Percentiles rank a stretch among this genome's conserved stretches.
These are phyloP conservation scores for Tuber aestivum DNA, from an alignment of 495 filamentous ascomycete genomes.

Conservation along the genomic window DNA sequence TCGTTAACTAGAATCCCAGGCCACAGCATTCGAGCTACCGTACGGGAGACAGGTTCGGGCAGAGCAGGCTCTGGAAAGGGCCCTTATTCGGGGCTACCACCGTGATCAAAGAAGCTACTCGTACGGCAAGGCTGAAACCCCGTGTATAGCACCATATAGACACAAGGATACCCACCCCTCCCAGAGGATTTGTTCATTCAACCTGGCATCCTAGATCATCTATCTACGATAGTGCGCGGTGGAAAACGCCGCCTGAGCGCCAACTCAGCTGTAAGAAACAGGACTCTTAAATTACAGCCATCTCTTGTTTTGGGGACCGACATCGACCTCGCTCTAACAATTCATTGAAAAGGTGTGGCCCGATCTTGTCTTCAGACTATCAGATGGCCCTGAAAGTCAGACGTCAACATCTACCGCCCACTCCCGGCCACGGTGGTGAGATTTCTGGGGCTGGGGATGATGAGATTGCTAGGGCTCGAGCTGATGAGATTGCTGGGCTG, in stretches of 20 bases:
- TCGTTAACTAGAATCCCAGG: not conserved
- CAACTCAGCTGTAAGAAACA: not conserved
- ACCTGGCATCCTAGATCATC: not conserved
- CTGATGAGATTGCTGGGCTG: not conserved
- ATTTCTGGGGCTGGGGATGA: not conserved
- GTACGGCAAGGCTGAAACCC: not conserved
- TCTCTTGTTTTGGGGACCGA: not conserved
- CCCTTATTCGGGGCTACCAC: not conserved
- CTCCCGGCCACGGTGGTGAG: not conserved
- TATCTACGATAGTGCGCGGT: not conserved
- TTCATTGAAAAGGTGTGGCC: not conserved
- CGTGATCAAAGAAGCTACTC: too few species aligned
- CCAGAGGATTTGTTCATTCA: not conserved
- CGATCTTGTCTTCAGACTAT: not conserved
- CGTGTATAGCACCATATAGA: not conserved
- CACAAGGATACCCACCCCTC: not conserved
- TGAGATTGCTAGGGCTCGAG: too few species aligned
- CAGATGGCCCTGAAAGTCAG: not conserved
- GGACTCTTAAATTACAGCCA: not conserved
- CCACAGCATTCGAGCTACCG: not conserved
- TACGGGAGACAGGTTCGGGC: not conserved
- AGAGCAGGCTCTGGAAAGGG: not conserved
- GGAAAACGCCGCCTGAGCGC: not conserved
- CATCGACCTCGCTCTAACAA: not conserved
- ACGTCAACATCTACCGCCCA: not conserved